These are phyloP conservation scores for Globisporangium perplexum DNA, from an alignment of 352 stramenopile species.

Conservation along the genomic window DNA sequence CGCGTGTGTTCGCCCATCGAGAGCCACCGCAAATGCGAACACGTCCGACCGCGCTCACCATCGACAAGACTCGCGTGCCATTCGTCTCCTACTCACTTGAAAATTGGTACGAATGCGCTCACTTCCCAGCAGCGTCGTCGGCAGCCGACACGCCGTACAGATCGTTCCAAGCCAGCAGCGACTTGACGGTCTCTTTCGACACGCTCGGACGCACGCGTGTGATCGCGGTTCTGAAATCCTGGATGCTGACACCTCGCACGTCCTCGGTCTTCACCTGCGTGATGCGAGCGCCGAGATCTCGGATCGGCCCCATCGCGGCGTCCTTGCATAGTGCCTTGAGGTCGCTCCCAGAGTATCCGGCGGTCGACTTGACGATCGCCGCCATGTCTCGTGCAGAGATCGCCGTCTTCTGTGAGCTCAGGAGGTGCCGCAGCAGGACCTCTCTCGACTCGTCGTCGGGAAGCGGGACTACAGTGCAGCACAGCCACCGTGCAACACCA, in stretches of 20 bases:
- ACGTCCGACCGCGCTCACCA: neutral
- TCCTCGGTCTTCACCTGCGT: slow-evolving; percentile 54
- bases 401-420: slow-evolving; percentile 42
- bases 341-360: slow-evolving; percentile 84
- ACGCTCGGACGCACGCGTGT: slow-evolving; percentile 68
- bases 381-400: slow-evolving; percentile 59
- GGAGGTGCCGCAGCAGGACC: slow-evolving; percentile 54
- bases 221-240: slow-evolving; percentile 55
- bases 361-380: slow-evolving; percentile 60
- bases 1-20: neutral
- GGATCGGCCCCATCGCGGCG: slow-evolving; percentile 90
- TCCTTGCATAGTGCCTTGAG: slow-evolving; percentile 94
- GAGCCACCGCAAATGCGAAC: neutral
- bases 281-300: slow-evolving; percentile 60
- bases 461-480: slow-evolving; percentile 47
- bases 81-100: neutral
- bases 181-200: slow-evolving; percentile 43
- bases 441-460: slow-evolving; percentile 46
- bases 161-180: slow-evolving; percentile 60
- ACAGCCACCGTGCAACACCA: neutral
- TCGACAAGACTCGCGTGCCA: neutral
- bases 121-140: neutral
- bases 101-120: neutral
- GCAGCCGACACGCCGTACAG: slow-evolving; percentile 56
- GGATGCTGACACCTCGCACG: slow-evolving; percentile 45